phyloP scores from a whole-genome alignment of 1,284 basidiomycete species.

The Trametes polyzona region DNA sequence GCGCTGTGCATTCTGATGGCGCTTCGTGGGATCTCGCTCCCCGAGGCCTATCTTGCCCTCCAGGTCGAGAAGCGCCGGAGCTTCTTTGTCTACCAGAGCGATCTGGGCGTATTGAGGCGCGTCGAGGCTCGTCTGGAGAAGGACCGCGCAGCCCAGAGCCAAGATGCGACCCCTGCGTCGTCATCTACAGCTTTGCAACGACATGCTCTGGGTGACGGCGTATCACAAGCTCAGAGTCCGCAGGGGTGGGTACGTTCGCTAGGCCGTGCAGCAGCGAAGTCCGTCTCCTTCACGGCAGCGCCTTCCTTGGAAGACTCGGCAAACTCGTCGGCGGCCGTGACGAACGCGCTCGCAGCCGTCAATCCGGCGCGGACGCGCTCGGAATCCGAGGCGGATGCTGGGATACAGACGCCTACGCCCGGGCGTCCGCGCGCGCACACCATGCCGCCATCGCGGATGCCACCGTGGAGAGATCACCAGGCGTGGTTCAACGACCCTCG shows the following conservation, averaged over 20 bases:
- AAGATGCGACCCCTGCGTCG: background rate
- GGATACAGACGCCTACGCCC: slow-evolving; percentile 4
- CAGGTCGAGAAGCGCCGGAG: slow-evolving; percentile 71
- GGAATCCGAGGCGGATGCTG: slow-evolving; percentile 22
- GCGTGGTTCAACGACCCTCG: slow-evolving; percentile 91
- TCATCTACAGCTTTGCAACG: background rate
- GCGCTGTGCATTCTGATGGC: slow-evolving; percentile 92
- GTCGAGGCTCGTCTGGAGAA: slow-evolving; percentile 69
- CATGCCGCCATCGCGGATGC: slow-evolving; percentile 67
- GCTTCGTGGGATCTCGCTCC: slow-evolving; percentile 66
- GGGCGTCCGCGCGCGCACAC: slow-evolving; percentile 71
- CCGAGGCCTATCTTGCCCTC: slow-evolving; percentile 89
- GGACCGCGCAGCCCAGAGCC: slow-evolving; percentile 37
- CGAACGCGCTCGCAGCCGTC: slow-evolving; percentile 30
- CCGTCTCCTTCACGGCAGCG: slow-evolving; percentile 51
- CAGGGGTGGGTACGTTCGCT: slow-evolving; percentile 20
- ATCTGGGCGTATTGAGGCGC: slow-evolving; percentile 76
- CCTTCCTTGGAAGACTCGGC: slow-evolving; percentile 23
- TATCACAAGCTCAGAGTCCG: slow-evolving; percentile 10
- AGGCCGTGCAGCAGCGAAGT: slow-evolving; percentile 46
- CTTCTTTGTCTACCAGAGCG: slow-evolving; percentile 92
- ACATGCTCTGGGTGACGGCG: background rate
- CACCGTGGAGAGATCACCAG: slow-evolving; percentile 71
- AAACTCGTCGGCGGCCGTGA: slow-evolving; percentile 3
- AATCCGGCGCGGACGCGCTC: slow-evolving; percentile 25